Base-by-base conservation (phyloP, 345 rosid genomes). In the Rubroshorea leprosula region DNA sequence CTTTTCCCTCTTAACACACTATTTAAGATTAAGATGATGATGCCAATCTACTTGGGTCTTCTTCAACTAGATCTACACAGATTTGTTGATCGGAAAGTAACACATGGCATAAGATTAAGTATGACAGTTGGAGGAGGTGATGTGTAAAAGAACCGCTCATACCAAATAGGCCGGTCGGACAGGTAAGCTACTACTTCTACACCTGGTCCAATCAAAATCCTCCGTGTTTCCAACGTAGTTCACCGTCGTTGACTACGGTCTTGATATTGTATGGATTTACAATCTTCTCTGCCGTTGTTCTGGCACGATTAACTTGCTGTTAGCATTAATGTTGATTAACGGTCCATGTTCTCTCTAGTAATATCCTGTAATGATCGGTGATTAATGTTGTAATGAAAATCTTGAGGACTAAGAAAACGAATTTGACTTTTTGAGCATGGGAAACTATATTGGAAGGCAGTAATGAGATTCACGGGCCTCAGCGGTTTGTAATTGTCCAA, bases 391-490 rank as follows among this genome's bases (percentile, higher is more conserved):
- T 14, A 41, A 41, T 41, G 9, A 41, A 8, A 29, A 29, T 29
- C 52, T 49, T 2, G 48, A 61, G 12, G 39, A 19, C 17, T 22
- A 45, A 39, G 43, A 49, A 41, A 46, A 35, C 52, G 47, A 59
- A 20, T 5, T 68, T 63, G 72, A 61, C 48, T 55, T 48, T 20
- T 11, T 20, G 57, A 46, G 23, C 9, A 13, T n/a, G 5, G 8
- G 19, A 64, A 59, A 44, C 61, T 43, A 19, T 21, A 50, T 26
- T 27, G 43, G 25, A 55, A 68, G 49, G 5, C n/a, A 73, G 65
- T 74, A 45, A 76, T 57, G 81, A 60, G 52, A 59, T 45, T 72
- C 87, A 81, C 87, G 87, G 73, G 81, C 71, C 54, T 69, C 55
- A 52, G 26, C 72, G 18, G 51, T 61, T 72, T 60, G 63, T 69